Percentiles rank a stretch among this genome's conserved stretches.
These are phyloP conservation scores for Purpureocillium takamizusanense DNA, from an alignment of 2,329 filamentous ascomycete species.

Conservation along the genomic window DNA sequence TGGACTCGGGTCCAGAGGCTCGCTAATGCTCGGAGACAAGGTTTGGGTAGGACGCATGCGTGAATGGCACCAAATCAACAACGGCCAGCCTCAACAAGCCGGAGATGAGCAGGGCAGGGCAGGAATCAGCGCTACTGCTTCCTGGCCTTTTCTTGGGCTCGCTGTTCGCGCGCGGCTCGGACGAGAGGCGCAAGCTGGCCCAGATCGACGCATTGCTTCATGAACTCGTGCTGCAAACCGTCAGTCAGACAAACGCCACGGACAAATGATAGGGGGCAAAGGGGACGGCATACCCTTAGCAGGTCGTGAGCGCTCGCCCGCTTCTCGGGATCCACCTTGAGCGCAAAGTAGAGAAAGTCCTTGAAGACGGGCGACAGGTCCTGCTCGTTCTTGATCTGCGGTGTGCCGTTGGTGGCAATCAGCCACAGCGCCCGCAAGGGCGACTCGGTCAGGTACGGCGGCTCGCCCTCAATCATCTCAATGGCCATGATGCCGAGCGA, in stretches of 20 bases:
- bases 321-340: constrained; percentile 97
- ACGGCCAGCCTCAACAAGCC: too few relatives aligned
- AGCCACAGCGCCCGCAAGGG: constrained; percentile 87
- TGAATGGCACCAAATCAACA: background rate
- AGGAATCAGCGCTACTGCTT: constrained; percentile 32
- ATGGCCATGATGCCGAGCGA: constrained; percentile 98
- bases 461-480: constrained; percentile 99
- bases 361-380: constrained; percentile 73
- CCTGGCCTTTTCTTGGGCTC: constrained; percentile 74
- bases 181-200: constrained; percentile 79
- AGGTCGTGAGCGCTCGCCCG: constrained; percentile 90
- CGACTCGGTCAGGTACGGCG: constrained; percentile 91
- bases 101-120: too few relatives aligned
- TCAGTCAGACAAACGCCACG: constrained; percentile 13
- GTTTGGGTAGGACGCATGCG: too few relatives aligned
- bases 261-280: background rate
- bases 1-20: background rate
- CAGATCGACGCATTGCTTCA: constrained; percentile 66
- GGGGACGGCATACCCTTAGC: constrained; percentile 59
- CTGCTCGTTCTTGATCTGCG: constrained; percentile 87
- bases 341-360: constrained; percentile 85
- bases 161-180: constrained; percentile 72
- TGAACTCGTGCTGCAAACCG: constrained; percentile 61
- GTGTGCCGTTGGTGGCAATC: constrained; percentile 94
- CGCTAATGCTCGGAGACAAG: too few relatives aligned